A percentile compares a stretch with the other conserved stretches of the same genome.
Conservation (phyloP, 371 early-diverging fungal genomes). For the Mortierella sp. region DNA sequence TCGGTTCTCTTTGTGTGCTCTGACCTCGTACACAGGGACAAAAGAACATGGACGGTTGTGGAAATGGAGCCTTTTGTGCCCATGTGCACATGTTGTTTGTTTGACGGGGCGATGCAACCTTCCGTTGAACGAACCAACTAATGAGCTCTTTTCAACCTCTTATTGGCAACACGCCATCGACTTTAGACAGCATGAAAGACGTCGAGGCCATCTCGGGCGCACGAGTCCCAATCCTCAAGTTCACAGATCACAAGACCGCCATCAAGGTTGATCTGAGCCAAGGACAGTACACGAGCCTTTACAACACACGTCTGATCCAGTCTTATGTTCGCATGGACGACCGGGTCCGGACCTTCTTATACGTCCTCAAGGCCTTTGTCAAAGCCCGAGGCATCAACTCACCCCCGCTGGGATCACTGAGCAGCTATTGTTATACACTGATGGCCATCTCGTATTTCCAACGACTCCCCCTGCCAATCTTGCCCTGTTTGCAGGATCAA, state of each 20-base stretch:
- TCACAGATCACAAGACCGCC: constrained; percentile 46
- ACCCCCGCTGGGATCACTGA: constrained; percentile 33
- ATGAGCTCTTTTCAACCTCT: background rate
- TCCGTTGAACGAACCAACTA: background rate
- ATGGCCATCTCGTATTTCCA: constrained; percentile 54
- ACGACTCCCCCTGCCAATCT: constrained; percentile 30
- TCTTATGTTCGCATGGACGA: constrained; percentile 44
- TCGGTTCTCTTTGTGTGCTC: too few species aligned
- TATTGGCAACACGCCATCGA: background rate
- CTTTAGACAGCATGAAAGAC: constrained; percentile 52
- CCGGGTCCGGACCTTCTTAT: constrained; percentile 35
- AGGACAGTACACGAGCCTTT: constrained; percentile 44
- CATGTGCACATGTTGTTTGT: too few species aligned
- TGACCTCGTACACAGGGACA: too few species aligned
- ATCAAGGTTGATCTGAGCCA: constrained; percentile 48
- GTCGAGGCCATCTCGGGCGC: constrained; percentile 45
- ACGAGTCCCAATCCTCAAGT: constrained; percentile 44
- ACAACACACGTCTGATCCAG: constrained; percentile 45
- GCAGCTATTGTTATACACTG: constrained; percentile 43
- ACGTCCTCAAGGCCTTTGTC: constrained; percentile 51
- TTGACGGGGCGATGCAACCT: background rate
- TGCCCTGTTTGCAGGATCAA: constrained; percentile 47
- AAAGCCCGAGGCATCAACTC: constrained; percentile 48
- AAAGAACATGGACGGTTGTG: too few species aligned
- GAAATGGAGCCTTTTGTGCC: too few species aligned